Conservation (phyloP, 768 basidiomycete genomes). For the Mycena leptocephala region DNA sequence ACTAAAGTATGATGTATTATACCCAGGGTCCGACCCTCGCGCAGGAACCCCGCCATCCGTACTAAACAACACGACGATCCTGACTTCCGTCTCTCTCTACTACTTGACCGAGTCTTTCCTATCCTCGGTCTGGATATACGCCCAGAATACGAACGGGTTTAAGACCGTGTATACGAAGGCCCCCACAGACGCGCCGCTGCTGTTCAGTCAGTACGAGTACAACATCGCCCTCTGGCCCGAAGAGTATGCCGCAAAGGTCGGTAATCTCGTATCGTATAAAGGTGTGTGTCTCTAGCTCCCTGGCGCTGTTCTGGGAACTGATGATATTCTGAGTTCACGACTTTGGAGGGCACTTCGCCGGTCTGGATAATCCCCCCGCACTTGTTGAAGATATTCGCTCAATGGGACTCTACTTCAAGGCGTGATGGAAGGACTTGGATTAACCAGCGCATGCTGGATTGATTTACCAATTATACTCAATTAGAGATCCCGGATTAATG, state of each 20-base stretch:
- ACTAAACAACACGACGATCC: constrained; percentile 18
- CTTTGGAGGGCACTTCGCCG: no score
- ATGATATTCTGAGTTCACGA: constrained; percentile 10
- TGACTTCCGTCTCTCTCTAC: no score
- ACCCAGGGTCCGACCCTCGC: constrained; percentile 25
- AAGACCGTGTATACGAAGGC: not conserved
- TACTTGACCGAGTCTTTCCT: no score
- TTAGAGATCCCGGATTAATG: no score
- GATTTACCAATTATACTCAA: no score
- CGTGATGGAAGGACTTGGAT: no score
- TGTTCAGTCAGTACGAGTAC: no score
- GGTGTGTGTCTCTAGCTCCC: not conserved
- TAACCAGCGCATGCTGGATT: no score
- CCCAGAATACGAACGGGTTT: not conserved
- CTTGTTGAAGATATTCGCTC: constrained; percentile 25
- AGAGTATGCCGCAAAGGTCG: constrained; percentile 9
- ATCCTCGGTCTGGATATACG: no score
- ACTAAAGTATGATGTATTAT: not conserved
- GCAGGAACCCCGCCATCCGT: no score
- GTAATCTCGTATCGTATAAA: not conserved
- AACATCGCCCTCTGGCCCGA: not conserved
- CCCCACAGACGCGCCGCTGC: constrained; percentile 8
- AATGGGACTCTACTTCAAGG: not conserved
- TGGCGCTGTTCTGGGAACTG: not conserved
- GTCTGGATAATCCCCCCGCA: constrained; percentile 25